A percentile compares a stretch with the other conserved stretches of the same genome.
These are phyloP conservation scores for Tolypocladium nubicola DNA, from an alignment of 2,329 filamentous ascomycete species.

Conservation along the genomic window DNA sequence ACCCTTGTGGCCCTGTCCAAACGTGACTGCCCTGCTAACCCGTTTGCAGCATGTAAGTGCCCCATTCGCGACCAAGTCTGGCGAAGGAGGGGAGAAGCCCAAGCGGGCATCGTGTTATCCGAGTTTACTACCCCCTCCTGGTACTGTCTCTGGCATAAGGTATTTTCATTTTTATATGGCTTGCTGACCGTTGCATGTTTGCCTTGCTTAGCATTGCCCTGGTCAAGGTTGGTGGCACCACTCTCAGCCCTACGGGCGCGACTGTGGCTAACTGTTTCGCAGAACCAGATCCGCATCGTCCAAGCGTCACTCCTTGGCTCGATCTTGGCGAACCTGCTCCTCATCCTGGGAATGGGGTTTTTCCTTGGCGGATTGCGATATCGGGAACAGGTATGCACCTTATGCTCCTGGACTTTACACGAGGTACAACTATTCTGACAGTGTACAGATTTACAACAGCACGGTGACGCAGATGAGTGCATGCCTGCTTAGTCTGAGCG, in stretches of 20 bases:
- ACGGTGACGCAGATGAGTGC: constrained; percentile 96
- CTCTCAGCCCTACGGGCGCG: neutral
- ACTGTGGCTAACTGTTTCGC: neutral
- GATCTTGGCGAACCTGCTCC: constrained; percentile 76
- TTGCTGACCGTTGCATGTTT: neutral
- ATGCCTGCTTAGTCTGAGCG: constrained; percentile 79
- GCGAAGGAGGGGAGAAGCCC: neutral
- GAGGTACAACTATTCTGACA: neutral
- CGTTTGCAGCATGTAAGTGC: constrained; percentile 40
- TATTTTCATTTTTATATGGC: neutral
- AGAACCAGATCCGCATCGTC: constrained; percentile 79
- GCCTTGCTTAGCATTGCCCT: constrained; percentile 55
- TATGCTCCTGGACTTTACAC: neutral
- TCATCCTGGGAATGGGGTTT: constrained; percentile 90
- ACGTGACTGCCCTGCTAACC: neutral
- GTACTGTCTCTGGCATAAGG: neutral
- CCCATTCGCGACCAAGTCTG: neutral
- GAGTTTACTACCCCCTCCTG: neutral
- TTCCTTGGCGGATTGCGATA: constrained; percentile 76
- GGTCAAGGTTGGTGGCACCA: constrained; percentile 38
- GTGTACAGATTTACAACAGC: constrained; percentile 70
- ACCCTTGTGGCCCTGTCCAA: neutral
- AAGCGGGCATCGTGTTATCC: neutral
- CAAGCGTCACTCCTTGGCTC: constrained; percentile 85
- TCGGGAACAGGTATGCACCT: constrained; percentile 53